phyloP scores from a whole-genome alignment of 768 basidiomycete genomes.

The Pleurotus cornucopiae region DNA sequence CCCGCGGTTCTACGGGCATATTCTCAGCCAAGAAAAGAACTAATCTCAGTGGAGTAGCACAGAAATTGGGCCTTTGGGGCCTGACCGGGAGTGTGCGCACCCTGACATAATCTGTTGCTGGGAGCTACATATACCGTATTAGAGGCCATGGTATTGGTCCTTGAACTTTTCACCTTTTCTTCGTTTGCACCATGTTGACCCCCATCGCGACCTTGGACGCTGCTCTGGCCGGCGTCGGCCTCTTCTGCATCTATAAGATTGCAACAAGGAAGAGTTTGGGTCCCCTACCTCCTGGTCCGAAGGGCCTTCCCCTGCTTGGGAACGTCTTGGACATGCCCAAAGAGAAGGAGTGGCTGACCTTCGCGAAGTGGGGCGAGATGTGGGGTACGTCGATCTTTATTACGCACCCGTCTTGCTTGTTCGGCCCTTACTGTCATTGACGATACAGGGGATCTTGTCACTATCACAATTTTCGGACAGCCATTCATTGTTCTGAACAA shows the following conservation, averaged over 20 bases:
- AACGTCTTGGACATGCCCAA: slow-evolving; percentile 27
- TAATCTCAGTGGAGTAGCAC: no score
- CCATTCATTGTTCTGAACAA: slow-evolving; percentile 43
- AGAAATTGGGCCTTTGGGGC: no score
- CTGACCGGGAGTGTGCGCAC: background rate
- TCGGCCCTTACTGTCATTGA: background rate
- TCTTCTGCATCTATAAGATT: slow-evolving; percentile 9
- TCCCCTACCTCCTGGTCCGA: slow-evolving; percentile 32
- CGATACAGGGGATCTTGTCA: slow-evolving; percentile 28
- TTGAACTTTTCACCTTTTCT: background rate
- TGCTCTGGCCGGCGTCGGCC: background rate
- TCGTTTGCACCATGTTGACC: background rate
- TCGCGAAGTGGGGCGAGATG: slow-evolving; percentile 24
- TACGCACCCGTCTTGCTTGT: background rate
- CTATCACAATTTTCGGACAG: slow-evolving; percentile 35
- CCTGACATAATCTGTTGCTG: background rate
- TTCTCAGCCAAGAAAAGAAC: no score
- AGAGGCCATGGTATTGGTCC: background rate
- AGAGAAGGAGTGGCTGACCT: slow-evolving; percentile 21
- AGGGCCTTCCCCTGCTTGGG: slow-evolving; percentile 31
- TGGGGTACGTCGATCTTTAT: slow-evolving; percentile 23
- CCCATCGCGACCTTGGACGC: background rate
- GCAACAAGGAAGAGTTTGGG: slow-evolving; percentile 21
- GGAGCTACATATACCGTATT: background rate
- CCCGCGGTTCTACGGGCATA: no score